Conservation (phyloP, 345 rosid species). For the Nasturtium officinale region DNA sequence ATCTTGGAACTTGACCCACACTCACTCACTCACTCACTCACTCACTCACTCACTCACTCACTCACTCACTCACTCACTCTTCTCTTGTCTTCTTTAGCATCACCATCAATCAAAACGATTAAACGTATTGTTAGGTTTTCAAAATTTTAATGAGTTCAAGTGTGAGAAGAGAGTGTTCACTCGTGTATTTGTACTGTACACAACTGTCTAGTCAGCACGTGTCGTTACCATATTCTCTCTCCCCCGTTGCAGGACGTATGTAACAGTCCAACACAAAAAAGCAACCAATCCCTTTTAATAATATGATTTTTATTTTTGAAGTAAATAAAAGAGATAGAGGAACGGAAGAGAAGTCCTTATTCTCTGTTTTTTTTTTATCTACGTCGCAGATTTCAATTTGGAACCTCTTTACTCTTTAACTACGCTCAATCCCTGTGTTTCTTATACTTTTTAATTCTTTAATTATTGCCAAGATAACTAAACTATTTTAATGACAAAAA, state of each 20-base stretch:
- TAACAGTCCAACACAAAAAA: constrained; percentile 34
- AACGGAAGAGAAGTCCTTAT: constrained; percentile 4
- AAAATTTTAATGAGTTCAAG: constrained; percentile 22
- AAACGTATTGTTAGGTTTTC: neutral
- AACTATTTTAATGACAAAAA: neutral
- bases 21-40: too few species aligned
- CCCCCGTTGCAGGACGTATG: constrained; percentile 16
- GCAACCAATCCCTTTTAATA: neutral
- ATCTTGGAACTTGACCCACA: constrained; percentile 38
- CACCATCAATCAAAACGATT: constrained; percentile 22
- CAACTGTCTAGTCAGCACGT: constrained; percentile 40
- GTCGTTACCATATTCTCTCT: constrained; percentile 31
- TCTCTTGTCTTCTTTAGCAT: constrained; percentile 34
- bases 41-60: too few species aligned
- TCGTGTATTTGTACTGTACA: constrained; percentile 31
- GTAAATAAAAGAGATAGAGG: neutral
- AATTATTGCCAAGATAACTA: neutral
- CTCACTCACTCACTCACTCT: too few species aligned
- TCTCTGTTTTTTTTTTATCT: too few species aligned
- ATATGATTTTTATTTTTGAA: neutral
- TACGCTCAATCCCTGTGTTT: neutral
- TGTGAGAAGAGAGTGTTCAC: constrained; percentile 9
- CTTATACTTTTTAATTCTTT: neutral
- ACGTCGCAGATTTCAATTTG: neutral
- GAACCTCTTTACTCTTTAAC: neutral